A percentile compares a stretch with the other conserved stretches of the same genome.
Evolutionary conservation across 257 asterid species (phyloP).

Genomic region (Mitragyna speciosa): DNA sequence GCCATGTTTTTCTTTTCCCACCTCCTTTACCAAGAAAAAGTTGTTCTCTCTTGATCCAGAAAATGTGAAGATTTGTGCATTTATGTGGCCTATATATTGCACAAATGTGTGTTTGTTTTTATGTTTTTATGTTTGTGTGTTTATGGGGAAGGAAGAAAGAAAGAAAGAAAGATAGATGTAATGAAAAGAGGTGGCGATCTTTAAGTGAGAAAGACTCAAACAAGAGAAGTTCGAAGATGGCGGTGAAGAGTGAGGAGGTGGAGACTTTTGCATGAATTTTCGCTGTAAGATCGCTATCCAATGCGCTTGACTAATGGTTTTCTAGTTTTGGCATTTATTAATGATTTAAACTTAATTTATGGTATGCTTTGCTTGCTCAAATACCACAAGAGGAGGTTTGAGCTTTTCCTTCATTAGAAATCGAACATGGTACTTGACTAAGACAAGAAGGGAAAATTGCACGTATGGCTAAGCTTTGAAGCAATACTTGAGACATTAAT

Average conservation of each 20-base stretch:
- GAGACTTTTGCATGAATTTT: constrained; percentile 66
- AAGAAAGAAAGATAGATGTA: background rate
- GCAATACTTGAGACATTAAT: no score
- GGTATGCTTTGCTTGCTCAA: constrained; percentile 7
- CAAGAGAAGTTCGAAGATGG: constrained; percentile 34
- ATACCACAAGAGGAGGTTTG: background rate
- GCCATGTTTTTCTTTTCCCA: constrained; percentile 31
- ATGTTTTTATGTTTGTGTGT: background rate
- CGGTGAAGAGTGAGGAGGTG: constrained; percentile 23
- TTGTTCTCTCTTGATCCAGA: background rate
- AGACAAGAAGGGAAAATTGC: no score
- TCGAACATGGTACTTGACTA: no score
- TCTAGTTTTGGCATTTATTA: constrained; percentile 14
- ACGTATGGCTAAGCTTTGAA: no score
- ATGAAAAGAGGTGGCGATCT: constrained; percentile 13
- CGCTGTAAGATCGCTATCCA: constrained; percentile 46
- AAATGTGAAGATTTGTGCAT: constrained; percentile 35
- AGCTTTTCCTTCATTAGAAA: background rate
- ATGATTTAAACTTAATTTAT: background rate
- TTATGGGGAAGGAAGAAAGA: background rate
- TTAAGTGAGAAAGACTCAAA: constrained; percentile 57
- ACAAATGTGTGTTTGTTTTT: constrained; percentile 21
- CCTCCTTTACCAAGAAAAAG: no score
- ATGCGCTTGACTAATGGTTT: constrained; percentile 40
- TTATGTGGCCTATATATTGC: background rate